Evolutionary conservation across 2,329 filamentous ascomycete species (phyloP).

Genomic region (Nothomitra cinnamomea): DNA sequence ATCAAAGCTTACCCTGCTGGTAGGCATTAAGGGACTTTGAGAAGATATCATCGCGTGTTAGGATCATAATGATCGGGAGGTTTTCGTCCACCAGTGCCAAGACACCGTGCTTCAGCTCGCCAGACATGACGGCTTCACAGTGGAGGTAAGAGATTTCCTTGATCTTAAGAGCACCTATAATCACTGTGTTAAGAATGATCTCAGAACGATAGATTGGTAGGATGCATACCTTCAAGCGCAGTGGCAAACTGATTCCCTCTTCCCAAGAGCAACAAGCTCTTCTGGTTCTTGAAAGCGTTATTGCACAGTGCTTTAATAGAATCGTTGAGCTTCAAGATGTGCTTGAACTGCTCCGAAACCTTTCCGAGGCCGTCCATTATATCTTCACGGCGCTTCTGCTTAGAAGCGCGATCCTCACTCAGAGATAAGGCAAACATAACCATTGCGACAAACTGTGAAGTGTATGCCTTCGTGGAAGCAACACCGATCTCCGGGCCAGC

Average conservation of each 20-base stretch:
- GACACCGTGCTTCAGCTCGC: constrained; percentile 97
- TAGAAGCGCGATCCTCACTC: constrained; percentile 90
- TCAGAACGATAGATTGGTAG: neutral
- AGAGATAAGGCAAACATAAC: constrained; percentile 97
- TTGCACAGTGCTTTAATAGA: constrained; percentile 88
- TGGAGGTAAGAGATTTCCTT: constrained; percentile 99
- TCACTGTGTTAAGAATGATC: constrained; percentile 12
- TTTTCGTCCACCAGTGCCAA: constrained; percentile 95
- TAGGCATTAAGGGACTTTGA: constrained; percentile 99
- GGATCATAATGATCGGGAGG: constrained; percentile 98
- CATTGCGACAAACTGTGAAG: constrained; percentile 98
- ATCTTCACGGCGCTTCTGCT: constrained; percentile 78
- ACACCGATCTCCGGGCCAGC: constrained; percentile 97
- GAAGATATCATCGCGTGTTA: constrained; percentile 91
- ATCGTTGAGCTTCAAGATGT: constrained; percentile 80
- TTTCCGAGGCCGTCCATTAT: constrained; percentile 87
- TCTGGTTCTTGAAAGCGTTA: constrained; percentile 91
- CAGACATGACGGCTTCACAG: constrained; percentile 99
- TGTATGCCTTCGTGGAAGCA: constrained; percentile 97
- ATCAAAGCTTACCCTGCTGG: constrained; percentile 57
- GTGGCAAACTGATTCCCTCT: constrained; percentile 95
- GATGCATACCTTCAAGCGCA: constrained; percentile 57
- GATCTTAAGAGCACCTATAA: constrained; percentile 74
- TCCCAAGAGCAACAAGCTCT: constrained; percentile 82
- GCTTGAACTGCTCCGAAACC: constrained; percentile 79